Percentiles rank a stretch among this genome's conserved stretches.
Evolutionary conservation across 257 asterid species (phyloP).

Genomic region (Solanum pinnatisectum): DNA sequence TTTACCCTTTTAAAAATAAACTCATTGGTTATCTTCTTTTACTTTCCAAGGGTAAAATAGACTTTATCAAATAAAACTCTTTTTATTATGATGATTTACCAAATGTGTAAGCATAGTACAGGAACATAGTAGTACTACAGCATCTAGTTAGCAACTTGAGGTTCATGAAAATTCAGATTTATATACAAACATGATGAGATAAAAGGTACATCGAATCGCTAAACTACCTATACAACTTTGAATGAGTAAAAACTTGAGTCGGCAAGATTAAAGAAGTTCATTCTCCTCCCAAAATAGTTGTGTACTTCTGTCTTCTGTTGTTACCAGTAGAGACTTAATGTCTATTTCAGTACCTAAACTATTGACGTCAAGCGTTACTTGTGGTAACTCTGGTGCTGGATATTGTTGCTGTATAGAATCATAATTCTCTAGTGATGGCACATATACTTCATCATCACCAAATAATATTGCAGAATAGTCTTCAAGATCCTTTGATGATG

Average conservation of each 20-base stretch:
- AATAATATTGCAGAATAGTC: neutral
- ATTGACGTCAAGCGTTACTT: neutral
- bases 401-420: neutral
- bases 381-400: conserved; percentile 13
- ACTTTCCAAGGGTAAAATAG: neutral
- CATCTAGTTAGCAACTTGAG: neutral
- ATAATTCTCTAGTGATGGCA: neutral
- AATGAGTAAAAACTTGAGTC: neutral
- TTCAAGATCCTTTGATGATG: neutral
- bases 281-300: conserved; percentile 23
- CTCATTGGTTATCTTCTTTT: neutral
- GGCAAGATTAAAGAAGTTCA: neutral
- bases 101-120: neutral
- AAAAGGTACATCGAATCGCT: neutral
- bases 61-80: neutral
- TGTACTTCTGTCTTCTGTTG: conserved; percentile 13
- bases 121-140: neutral
- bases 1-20: neutral
- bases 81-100: neutral
- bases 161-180: neutral
- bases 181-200: neutral
- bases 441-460: conserved; percentile 3
- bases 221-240: neutral
- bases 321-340: conserved; percentile 10
- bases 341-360: conserved; percentile 11